These are phyloP conservation scores for Naganishia onofrii DNA, from an alignment of 768 basidiomycete genomes.

Conservation along the genomic window DNA sequence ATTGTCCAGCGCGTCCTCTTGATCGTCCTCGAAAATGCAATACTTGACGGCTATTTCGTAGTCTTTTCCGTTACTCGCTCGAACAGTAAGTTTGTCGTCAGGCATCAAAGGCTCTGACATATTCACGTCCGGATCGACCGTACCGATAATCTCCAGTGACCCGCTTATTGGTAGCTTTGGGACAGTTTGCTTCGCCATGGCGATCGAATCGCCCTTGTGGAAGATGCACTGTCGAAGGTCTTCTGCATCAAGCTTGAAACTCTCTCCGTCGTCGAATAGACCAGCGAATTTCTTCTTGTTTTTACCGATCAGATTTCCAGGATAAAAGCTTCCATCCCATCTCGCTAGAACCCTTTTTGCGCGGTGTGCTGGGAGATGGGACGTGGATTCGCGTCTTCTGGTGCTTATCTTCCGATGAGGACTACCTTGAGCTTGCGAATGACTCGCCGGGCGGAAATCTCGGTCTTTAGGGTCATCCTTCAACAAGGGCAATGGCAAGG, in stretches of 20 bases:
- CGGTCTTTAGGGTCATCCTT: constrained; percentile 10
- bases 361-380: background rate
- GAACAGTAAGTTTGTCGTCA: constrained; percentile 2
- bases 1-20: constrained; percentile 7
- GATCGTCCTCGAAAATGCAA: constrained; percentile 8
- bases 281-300: background rate
- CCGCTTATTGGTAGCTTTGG: constrained; percentile 8
- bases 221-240: constrained; percentile 22
- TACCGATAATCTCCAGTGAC: background rate
- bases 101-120: constrained; percentile 18
- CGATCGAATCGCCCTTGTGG: constrained; percentile 1
- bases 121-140: background rate
- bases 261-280: background rate
- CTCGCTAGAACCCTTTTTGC: constrained; percentile 9
- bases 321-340: constrained; percentile 9
- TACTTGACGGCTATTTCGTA: constrained; percentile 15
- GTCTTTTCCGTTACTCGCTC: background rate
- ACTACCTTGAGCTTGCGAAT: constrained; percentile 3
- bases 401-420: constrained; percentile 5
- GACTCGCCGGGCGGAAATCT: constrained; percentile 10
- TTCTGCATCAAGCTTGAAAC: background rate
- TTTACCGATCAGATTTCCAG: constrained; percentile 14
- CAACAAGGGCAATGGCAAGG: constrained; percentile 9
- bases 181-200: background rate
- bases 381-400: constrained; percentile 7